Evolutionary conservation across 208 protist genomes (phyloP).

Genomic region (Trichomonas gallinae): DNA sequence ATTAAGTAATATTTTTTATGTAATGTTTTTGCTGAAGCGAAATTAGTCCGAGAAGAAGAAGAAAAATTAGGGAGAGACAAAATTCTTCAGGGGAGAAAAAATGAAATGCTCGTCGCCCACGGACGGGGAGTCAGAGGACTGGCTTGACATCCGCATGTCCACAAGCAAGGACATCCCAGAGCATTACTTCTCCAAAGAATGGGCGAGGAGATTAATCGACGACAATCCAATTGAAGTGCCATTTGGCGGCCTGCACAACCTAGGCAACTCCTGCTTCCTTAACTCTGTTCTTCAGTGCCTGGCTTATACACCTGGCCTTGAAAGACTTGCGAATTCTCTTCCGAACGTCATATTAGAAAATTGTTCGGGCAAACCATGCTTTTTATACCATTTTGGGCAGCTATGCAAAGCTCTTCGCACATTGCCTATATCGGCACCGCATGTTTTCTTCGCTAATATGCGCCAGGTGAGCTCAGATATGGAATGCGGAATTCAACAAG

Average conservation of each 20-base stretch:
- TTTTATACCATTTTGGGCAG: background rate
- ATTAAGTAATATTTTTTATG: no score
- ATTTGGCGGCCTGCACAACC: background rate
- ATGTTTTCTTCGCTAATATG: background rate
- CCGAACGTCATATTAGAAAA: slow-evolving; percentile 8
- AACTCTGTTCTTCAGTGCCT: background rate
- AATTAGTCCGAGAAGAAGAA: no score
- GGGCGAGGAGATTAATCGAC: background rate
- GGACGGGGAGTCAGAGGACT: background rate
- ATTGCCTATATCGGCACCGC: background rate
- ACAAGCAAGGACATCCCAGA: background rate
- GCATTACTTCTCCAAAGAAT: background rate
- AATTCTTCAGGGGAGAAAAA: background rate
- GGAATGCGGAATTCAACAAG: background rate
- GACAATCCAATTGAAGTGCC: background rate
- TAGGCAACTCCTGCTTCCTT: background rate
- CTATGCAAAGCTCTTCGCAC: background rate
- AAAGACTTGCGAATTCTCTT: background rate
- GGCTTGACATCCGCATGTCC: background rate
- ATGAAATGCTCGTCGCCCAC: background rate
- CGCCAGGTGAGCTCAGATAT: background rate
- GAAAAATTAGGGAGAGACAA: no score
- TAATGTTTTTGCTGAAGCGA: no score
- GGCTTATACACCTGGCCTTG: background rate
- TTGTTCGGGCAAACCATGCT: background rate